Evolutionary conservation across 169 alveolate genomes (phyloP).

Genomic region (Besnoitia besnoiti): DNA sequence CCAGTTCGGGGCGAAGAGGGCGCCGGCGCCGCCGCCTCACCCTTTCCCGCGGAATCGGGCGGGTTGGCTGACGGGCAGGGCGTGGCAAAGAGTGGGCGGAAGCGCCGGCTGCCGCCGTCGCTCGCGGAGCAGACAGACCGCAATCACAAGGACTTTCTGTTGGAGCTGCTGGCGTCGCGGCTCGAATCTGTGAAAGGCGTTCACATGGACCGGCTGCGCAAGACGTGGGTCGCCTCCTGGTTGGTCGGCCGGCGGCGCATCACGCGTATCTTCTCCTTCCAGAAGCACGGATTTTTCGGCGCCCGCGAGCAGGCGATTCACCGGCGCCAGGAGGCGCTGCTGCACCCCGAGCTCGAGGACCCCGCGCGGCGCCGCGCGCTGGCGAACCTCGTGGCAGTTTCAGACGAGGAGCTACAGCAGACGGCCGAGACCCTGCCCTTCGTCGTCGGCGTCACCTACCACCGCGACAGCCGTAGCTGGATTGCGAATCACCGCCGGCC

Average conservation of each 20-base stretch:
- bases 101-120: neutral
- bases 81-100: neutral
- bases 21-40: neutral
- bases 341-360: conserved; percentile 2
- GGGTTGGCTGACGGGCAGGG: neutral
- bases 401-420: neutral
- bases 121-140: neutral
- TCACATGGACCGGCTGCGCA: conserved; percentile 12
- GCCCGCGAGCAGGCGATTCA: conserved; percentile 21
- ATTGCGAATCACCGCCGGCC: neutral
- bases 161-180: neutral
- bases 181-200: conserved; percentile 1
- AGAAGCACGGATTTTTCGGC: conserved; percentile 20
- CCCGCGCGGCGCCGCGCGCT: neutral
- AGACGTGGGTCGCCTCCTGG: conserved; percentile 24
- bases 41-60: too few species aligned
- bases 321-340: neutral
- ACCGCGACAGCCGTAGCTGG: neutral
- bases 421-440: neutral
- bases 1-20: too few species aligned
- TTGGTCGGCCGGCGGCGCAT: conserved; percentile 5
- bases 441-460: conserved; percentile 15
- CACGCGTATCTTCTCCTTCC: conserved; percentile 6
- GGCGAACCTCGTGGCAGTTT: neutral
- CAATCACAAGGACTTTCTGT: neutral